Conservation (phyloP, 2,329 filamentous ascomycete species). For the Aureobasidium sp. region DNA sequence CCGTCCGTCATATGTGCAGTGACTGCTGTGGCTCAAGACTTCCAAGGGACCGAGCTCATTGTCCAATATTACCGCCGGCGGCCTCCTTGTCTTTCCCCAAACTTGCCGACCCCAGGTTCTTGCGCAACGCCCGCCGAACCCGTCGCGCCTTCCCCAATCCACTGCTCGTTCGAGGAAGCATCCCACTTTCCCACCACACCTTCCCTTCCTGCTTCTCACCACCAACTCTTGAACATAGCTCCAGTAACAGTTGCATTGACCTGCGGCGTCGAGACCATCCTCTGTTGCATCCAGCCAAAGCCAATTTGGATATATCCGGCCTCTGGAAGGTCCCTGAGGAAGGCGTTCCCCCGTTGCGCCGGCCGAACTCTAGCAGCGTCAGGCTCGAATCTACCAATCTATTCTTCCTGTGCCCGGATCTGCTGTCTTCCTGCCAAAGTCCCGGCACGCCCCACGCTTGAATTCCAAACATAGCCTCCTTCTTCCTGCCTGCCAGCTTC, state of each 20-base stretch:
- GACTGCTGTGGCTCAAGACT: conserved; percentile 5
- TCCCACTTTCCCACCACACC: not conserved
- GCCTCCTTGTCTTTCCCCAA: conserved; percentile 13
- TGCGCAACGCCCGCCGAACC: conserved; percentile 12
- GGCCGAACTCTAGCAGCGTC: conserved; percentile 12
- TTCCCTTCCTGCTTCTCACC: not conserved
- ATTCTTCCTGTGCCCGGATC: conserved; percentile 9
- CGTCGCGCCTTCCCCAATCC: conserved; percentile 9
- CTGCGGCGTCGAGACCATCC: not conserved
- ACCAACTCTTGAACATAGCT: not conserved
- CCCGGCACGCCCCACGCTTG: conserved; percentile 11
- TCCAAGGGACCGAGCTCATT: not conserved
- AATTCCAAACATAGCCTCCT: conserved; percentile 12
- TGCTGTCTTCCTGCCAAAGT: conserved; percentile 1
- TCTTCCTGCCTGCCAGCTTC: conserved; percentile 3
- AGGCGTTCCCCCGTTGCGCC: conserved; percentile 14
- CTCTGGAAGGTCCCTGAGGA: conserved; percentile 5
- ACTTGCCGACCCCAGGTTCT: conserved; percentile 12
- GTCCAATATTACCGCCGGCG: conserved; percentile 12
- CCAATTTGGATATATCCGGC: not conserved
- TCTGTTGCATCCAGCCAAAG: not conserved
- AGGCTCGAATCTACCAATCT: conserved; percentile 15
- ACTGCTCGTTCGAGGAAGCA: conserved; percentile 1
- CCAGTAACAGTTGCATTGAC: not conserved
- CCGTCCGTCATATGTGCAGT: conserved; percentile 4